Evolutionary conservation across 768 basidiomycete genomes (phyloP), one percentile per base, ranked within the genome.

Genomic region (Rhodotorula graminis): DNA sequence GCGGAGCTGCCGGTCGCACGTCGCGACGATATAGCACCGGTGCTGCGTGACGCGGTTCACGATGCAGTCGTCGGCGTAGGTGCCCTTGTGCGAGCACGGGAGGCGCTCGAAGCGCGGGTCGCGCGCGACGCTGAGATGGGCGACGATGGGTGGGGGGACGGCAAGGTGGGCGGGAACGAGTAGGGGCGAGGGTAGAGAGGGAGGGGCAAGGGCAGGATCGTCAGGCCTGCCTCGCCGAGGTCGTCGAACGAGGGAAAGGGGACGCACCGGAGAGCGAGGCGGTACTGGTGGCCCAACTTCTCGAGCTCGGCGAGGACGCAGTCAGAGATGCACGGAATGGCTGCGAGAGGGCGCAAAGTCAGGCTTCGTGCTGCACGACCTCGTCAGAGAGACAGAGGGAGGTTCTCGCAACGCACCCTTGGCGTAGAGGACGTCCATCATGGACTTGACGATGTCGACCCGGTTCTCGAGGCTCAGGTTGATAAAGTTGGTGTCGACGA

Each of bases 401-500:
- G 31, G 19, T 40, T 47, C 18, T 16, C 44, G 49, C 4, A 9
- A 81, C 87, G 68, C 76, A 95, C 95, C 97, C 84, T 99, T 98
- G 21, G 96, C 96, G 81, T 92, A 96, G 25, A 98, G 84, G 79
- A 93, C 95, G 79, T 99, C 96, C 96, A 99, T 98, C 96, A 99
- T 97, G n/a, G 91, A 93, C 78, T 89, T 88, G 31, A 97, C 85
- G 66, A 98, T 85, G 81, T 99, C 96, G 75, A 99, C 83, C 81
- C 97, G 96, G 82, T 98, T 99, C 83, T 99, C 96, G 61, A 99
- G 85, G 76, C 90, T 92, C 81, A 98, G 95, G 80, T 98, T 98
- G 85, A 99, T 99, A 77, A 99, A 98, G 81, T 99, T 99, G 80
- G 96, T 99, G 82, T 99, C 96, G 71, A 99, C 92, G 52, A 99